Conservation (phyloP, 73 alveolate species). For the Uronychia binucleata region DNA sequence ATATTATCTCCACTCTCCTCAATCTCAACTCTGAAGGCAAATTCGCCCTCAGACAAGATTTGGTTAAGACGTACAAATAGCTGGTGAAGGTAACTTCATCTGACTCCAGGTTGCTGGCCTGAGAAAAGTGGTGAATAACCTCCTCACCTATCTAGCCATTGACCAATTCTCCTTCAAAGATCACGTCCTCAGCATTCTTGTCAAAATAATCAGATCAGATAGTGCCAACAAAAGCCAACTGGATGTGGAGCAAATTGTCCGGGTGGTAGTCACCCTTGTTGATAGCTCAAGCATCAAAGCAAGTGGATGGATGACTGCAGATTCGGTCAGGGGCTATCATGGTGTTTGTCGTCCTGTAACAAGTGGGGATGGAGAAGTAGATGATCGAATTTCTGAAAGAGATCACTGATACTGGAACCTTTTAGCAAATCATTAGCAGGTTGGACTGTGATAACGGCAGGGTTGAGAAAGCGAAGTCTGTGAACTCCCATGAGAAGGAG, state of each 20-base stretch:
- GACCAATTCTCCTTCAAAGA: not conserved
- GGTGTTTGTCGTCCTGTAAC: not conserved
- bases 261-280: not conserved
- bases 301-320: no score
- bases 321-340: not conserved
- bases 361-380: no score
- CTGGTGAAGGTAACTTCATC: no score
- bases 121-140: not conserved
- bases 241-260: not conserved
- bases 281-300: not conserved
- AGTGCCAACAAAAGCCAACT: not conserved
- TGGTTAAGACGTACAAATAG: not conserved
- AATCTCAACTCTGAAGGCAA: not conserved
- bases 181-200: not conserved
- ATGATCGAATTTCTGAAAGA: no score
- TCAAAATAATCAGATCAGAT: not conserved
- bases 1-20: not conserved
- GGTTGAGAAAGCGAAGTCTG: no score
- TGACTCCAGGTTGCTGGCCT: no score
- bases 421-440: no score
- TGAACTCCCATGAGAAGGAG: no score
- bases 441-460: no score
- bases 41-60: not conserved
- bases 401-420: no score
- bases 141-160: not conserved